phyloP scores from a whole-genome alignment of 495 filamentous ascomycete species.

The Daldinia concentrica region DNA sequence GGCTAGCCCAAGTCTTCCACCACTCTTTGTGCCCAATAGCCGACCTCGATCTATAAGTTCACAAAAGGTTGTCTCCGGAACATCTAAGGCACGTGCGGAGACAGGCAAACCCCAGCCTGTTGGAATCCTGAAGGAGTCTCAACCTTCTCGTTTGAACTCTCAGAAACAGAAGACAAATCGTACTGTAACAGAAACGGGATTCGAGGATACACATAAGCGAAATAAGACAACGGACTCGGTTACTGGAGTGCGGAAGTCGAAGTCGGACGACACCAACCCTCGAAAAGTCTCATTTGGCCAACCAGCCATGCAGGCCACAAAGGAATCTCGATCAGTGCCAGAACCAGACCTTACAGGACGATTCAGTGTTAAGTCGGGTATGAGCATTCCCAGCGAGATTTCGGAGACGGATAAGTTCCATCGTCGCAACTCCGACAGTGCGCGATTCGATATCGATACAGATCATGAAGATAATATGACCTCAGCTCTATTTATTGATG shows the following conservation, averaged over 20 bases:
- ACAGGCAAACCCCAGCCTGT: conserved; percentile 46
- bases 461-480: conserved; percentile 71
- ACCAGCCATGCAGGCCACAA: conserved; percentile 21
- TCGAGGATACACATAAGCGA: conserved; percentile 14
- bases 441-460: conserved; percentile 36
- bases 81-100: conserved; percentile 33
- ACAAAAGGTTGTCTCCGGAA: conserved; percentile 22
- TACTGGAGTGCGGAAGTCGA: conserved; percentile 22
- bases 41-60: conserved; percentile 39
- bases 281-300: conserved; percentile 39
- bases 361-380: conserved; percentile 54
- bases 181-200: conserved; percentile 2
- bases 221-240: conserved; percentile 13
- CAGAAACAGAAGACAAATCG: conserved; percentile 28
- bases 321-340: conserved; percentile 3
- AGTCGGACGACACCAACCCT: conserved; percentile 24
- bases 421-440: conserved; percentile 48
- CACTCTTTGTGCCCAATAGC: conserved; percentile 3
- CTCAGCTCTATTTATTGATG: conserved; percentile 73
- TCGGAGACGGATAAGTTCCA: conserved; percentile 39
- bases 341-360: conserved; percentile 50
- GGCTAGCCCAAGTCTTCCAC: conserved; percentile 31
- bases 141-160: conserved; percentile 48
- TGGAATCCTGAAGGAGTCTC: conserved; percentile 57
- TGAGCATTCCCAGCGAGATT: conserved; percentile 44